Conservation (phyloP, 2,329 filamentous ascomycete species). For the Metarhizium robertsii region DNA sequence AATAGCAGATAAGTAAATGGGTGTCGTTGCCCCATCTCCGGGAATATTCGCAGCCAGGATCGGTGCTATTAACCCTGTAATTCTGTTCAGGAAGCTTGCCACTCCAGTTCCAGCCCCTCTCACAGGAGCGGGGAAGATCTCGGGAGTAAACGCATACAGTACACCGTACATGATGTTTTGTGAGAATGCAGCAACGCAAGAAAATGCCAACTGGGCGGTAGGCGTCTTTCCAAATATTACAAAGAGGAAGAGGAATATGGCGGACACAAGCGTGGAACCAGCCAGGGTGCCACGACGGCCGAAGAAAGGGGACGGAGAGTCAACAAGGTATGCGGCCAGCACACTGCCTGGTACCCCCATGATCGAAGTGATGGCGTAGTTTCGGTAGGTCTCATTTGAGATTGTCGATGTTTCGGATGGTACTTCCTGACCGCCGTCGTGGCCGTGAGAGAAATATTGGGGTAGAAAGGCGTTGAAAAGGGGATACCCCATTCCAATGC, state of each 20-base stretch:
- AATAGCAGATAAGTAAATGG: slow-evolving; percentile 47
- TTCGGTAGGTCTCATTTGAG: slow-evolving; percentile 55
- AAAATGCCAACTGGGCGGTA: slow-evolving; percentile 52
- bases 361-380: slow-evolving; percentile 72
- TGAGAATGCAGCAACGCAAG: slow-evolving; percentile 59
- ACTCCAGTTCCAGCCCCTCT: slow-evolving; percentile 65
- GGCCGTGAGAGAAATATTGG: slow-evolving; percentile 61
- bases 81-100: slow-evolving; percentile 59
- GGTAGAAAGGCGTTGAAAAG: slow-evolving; percentile 89
- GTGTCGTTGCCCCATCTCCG: slow-evolving; percentile 46
- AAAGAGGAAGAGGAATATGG: slow-evolving; percentile 60
- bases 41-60: slow-evolving; percentile 55
- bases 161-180: slow-evolving; percentile 74
- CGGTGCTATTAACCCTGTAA: slow-evolving; percentile 59
- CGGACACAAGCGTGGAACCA: slow-evolving; percentile 55
- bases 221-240: slow-evolving; percentile 49
- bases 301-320: slow-evolving; percentile 50
- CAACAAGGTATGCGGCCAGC: slow-evolving; percentile 63
- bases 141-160: slow-evolving; percentile 67
- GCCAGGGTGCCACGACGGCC: slow-evolving; percentile 68
- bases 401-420: slow-evolving; percentile 26
- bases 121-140: slow-evolving; percentile 65
- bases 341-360: slow-evolving; percentile 70
- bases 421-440: slow-evolving; percentile 22
- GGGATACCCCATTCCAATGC: slow-evolving; percentile 78